Base-by-base conservation (phyloP, 164 flowering plant species). In the Piper betle region DNA sequence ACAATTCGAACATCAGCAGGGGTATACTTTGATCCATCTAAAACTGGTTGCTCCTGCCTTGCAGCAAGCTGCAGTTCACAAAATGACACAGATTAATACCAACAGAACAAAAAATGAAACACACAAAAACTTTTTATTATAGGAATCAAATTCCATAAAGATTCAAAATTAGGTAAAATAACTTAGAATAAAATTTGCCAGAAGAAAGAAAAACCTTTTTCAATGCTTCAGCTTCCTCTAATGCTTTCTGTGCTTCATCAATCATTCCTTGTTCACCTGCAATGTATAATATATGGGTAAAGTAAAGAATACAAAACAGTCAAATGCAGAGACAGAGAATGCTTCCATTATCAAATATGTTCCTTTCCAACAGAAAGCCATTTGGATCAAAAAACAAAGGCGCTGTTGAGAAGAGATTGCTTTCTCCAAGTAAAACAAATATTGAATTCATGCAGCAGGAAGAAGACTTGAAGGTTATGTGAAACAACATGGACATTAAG, bases 1-100 rank as follows among this genome's bases (percentile, higher is more conserved):
- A 93, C 98, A 76, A 93, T 86, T 75, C 97, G 96, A 64, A 93
- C 97, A 81, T 90, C 98, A 63, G 86, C 97, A 69, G 97, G 91
- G 59, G 91, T 87, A 65, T 87, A 92, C 79, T 87, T 93, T 37
- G 98, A 66, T 8, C 90, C 69, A 74, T 93, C 98, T 58, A 62
- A 19, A 52, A 72, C 77, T 67, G 96, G 94, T 64, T 46, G 50
- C 15, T 90, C 98, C 79, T 74, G 94, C 68, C 90, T 79, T 20
- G 86, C 77, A 74, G 82, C 84, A 65, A 90, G 74, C 97, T 86
- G 80, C 60, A 39, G 43, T 56, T 55, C 10, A 55, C 53, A 7
- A 63, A 59, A 39, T 6, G 37, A 8, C 57, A 58, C 42, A 58
- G 19, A 58, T n/a, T 19, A 39, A 56, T 19, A 56, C 15, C 33